Evolutionary conservation across 768 basidiomycete genomes (phyloP).

Genomic region (Pilatotrama ljubarskyi): DNA sequence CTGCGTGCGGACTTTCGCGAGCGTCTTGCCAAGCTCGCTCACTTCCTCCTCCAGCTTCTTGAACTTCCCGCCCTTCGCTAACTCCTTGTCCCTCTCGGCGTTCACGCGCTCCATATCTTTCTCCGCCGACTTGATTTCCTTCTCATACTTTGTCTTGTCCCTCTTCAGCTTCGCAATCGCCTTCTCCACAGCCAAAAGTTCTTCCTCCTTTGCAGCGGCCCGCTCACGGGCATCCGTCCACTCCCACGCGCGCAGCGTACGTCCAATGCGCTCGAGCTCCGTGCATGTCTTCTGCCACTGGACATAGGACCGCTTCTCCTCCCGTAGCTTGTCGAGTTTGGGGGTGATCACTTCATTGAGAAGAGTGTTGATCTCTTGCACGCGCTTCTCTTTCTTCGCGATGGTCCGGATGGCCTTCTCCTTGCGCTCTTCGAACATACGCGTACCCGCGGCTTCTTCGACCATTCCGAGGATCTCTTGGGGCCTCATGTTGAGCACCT

Average conservation of each 20-base stretch:
- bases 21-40: constrained; percentile 70
- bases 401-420: constrained; percentile 96
- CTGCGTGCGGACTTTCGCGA: constrained; percentile 84
- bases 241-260: constrained; percentile 84
- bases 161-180: constrained; percentile 50
- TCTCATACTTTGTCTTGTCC: constrained; percentile 48
- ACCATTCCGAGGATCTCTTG: constrained; percentile 98
- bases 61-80: constrained; percentile 90
- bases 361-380: constrained; percentile 81
- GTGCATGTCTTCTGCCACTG: constrained; percentile 86
- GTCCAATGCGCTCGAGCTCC: constrained; percentile 84
- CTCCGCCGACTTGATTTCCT: constrained; percentile 66
- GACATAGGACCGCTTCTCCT: constrained; percentile 85
- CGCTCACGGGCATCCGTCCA: constrained; percentile 68
- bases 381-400: constrained; percentile 95
- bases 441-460: constrained; percentile 96
- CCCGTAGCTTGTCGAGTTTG: constrained; percentile 86
- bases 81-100: constrained; percentile 79
- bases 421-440: constrained; percentile 99
- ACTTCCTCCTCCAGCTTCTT: constrained; percentile 83
- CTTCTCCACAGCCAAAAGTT: constrained; percentile 50
- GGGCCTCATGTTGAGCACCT: constrained; percentile 97
- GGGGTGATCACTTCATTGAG: constrained; percentile 91
- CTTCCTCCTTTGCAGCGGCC: constrained; percentile 53
- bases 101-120: constrained; percentile 64